These are phyloP conservation scores for Lipomyces yarrowii DNA, from an alignment of 1,139 yeast genomes.

Conservation along the genomic window DNA sequence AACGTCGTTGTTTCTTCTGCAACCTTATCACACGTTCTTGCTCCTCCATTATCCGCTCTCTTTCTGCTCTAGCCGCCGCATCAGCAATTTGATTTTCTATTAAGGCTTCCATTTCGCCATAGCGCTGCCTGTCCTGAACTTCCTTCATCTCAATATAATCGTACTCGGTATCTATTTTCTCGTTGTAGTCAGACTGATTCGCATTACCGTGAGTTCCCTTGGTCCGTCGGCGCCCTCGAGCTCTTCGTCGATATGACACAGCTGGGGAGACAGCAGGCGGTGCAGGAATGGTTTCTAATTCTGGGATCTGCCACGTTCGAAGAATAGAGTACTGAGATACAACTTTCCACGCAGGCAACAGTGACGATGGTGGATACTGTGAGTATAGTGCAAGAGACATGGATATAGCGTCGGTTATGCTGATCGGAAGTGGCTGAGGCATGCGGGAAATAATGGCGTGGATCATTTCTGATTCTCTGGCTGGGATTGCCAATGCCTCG, in stretches of 20 bases:
- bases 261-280: slow-evolving; percentile 13
- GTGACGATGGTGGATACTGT: slow-evolving; percentile 34
- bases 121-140: slow-evolving; percentile 7
- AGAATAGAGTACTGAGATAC: slow-evolving; percentile 40
- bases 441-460: slow-evolving; percentile 37
- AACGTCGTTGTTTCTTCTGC: slow-evolving; percentile 1
- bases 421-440: slow-evolving; percentile 28
- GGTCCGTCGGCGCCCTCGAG: background rate
- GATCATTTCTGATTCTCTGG: slow-evolving; percentile 38
- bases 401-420: slow-evolving; percentile 21
- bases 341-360: slow-evolving; percentile 33
- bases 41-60: slow-evolving; percentile 22
- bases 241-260: background rate
- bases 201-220: slow-evolving; percentile 19
- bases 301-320: slow-evolving; percentile 30
- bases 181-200: slow-evolving; percentile 17
- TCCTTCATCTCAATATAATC: slow-evolving; percentile 26
- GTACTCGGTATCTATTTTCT: slow-evolving; percentile 12
- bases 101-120: slow-evolving; percentile 15
- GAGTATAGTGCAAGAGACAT: slow-evolving; percentile 29
- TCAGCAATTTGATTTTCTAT: slow-evolving; percentile 18
- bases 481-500: background rate
- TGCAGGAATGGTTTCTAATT: background rate
- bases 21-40: slow-evolving; percentile 1
- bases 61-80: slow-evolving; percentile 17